Conservation (phyloP, 345 rosid genomes). For the Litchi chinensis region DNA sequence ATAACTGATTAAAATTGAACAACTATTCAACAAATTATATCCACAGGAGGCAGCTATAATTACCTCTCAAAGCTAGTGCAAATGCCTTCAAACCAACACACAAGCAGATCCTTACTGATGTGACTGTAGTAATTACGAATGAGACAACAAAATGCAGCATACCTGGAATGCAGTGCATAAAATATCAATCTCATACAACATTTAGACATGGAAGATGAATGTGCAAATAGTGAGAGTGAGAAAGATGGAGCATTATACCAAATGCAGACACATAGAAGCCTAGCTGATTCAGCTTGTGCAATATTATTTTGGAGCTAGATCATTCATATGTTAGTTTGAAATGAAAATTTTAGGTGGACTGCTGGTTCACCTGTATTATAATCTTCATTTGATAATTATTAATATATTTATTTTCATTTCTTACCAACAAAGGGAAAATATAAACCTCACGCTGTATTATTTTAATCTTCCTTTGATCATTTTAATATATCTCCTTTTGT, state of each 20-base stretch:
- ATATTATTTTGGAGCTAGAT: background rate
- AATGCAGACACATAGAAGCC: background rate
- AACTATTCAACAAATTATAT: constrained; percentile 9
- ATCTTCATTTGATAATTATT: background rate
- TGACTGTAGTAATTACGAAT: constrained; percentile 54
- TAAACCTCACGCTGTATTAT: background rate
- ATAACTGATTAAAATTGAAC: background rate
- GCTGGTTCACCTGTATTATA: background rate
- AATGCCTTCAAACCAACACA: constrained; percentile 84
- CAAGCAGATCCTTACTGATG: constrained; percentile 60
- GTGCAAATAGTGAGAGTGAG: background rate
- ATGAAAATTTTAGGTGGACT: background rate
- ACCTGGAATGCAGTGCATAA: constrained; percentile 50
- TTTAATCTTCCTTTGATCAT: background rate
- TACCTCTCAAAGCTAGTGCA: constrained; percentile 82
- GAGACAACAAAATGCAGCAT: constrained; percentile 75
- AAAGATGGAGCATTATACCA: background rate
- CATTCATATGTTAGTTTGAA: background rate
- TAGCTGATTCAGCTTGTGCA: background rate
- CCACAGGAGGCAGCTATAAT: background rate
- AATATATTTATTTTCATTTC: background rate
- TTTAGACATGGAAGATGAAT: constrained; percentile 1
- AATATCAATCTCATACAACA: background rate
- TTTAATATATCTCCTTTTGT: background rate
- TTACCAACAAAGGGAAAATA: background rate